Base-by-base conservation (phyloP, 768 basidiomycete species). In the Cystofilobasidium capitatum region DNA sequence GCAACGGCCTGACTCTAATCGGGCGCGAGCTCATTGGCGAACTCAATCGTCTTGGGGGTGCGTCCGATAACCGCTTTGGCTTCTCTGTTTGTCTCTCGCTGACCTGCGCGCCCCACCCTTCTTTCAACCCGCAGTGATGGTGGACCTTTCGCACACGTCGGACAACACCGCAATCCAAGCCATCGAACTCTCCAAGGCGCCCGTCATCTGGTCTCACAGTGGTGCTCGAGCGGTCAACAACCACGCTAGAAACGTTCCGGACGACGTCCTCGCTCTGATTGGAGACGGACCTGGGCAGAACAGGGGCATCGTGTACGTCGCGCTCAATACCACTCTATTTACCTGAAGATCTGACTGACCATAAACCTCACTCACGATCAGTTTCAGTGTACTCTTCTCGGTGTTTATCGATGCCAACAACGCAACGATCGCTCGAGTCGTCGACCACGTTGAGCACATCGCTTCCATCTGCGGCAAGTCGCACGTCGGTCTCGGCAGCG, bases 191-290 rank as follows among this genome's bases (percentile, higher is more conserved):
- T 64, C 72, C 17, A 42, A 61, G 29, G 69, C 67, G 3, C 72
- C 72, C 1, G 67, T 73, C 14, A 57, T 73, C 24, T 73, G 66
- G 54, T 63, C 69, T 17, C 72, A 73, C 64, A 70, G 68, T 10
- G 70, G 67, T 17, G 71, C 72, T 22, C 33, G 64, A 33, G 70
- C 39, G 9, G 44, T 73, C 1, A 36, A 64, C 37, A 64, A 70
- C 36, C 72, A 73, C 60, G 70, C 72, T 55, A 57, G 72, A n/a
- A 73, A 73, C 51, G 70, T 73, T 1, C 72, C 72, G 13, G 71
- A 73, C 58, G 58, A 70, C 44, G 49, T 73, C 39, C 54, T 73
- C 36, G 40, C 62, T 4, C 44, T 62, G 49, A 73, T 73, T 17
- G 72, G 66, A n/a, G 45, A 45, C 47, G 55, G 29, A 29, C n/a